Base-by-base conservation (phyloP, 352 stramenopile species). In the Globisporangium ultimum region DNA sequence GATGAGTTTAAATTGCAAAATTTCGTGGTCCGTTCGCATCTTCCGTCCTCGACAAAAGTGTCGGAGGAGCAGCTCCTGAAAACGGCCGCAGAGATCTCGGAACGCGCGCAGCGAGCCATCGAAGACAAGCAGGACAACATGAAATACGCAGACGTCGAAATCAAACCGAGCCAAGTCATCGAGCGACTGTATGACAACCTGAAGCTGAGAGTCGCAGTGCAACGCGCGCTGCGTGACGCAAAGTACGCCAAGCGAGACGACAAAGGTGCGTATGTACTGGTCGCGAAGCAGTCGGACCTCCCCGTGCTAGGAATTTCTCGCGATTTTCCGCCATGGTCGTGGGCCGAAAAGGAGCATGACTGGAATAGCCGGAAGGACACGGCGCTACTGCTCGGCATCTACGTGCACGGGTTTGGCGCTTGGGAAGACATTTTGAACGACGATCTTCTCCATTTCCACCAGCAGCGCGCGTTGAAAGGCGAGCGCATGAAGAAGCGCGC, bases 351-450 rank as follows among this genome's bases (percentile, higher is more conserved):
- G 24, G 86, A 93, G 47, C 79, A 91, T 48, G 80, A 92, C 61
- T 95, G 86, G 86, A 83, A 71, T 21, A 71, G 69, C 38, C 77
- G 75, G 49, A 95, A 95, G 41, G 86, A 95, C 61, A 67, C 83
- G n/a, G 78, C 84, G 22, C 55, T 95, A 51, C 70, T 95, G 20
- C 67, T 95, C 14, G 86, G 86, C 20, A 85, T 95, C 21, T 91
- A 93, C 63, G 71, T 95, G 8, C 86, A 95, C 55, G 86, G 86
- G 18, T 93, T 95, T 71, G 82, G 86, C 52, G 78, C 73, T 6
- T 95, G 86, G 86, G 86, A 95, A 72, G 84, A 93, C 48, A 92
- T 95, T 43, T 42, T 95, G 24, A 89, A 89, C 52, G 86, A 95
- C 58, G 81, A 90, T 18, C 70, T 87, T 47, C 74, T 95, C 24